Conservation (phyloP, 495 filamentous ascomycete species). For the Endocarpon pusillum region DNA sequence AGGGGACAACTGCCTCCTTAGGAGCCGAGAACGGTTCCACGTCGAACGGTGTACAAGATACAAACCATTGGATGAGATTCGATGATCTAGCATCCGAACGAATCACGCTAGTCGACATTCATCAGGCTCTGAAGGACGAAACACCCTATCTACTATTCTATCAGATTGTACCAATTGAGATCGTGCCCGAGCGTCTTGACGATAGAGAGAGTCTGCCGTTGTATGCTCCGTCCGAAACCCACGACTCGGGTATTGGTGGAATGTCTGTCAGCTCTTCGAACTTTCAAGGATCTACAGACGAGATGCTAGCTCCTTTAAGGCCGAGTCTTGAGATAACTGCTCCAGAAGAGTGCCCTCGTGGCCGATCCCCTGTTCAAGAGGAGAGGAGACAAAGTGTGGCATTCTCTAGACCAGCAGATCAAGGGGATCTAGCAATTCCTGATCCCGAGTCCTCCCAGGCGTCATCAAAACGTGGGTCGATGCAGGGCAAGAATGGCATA, state of each 20-base stretch:
- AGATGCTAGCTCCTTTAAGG: slow-evolving; percentile 11
- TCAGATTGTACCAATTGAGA: slow-evolving; percentile 74
- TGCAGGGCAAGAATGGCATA: slow-evolving; percentile 31
- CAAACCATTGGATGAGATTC: slow-evolving; percentile 68
- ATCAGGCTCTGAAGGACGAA: slow-evolving; percentile 59
- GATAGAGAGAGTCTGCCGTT: slow-evolving; percentile 36
- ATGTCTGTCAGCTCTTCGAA: background rate
- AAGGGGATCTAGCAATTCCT: slow-evolving; percentile 34
- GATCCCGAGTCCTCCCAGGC: slow-evolving; percentile 25
- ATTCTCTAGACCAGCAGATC: slow-evolving; percentile 26
- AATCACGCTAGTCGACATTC: slow-evolving; percentile 60
- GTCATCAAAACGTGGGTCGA: slow-evolving; percentile 42
- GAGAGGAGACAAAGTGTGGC: slow-evolving; percentile 13
- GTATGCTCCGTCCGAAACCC: slow-evolving; percentile 32
- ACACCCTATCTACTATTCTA: slow-evolving; percentile 92
- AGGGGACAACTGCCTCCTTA: slow-evolving; percentile 36
- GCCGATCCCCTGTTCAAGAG: slow-evolving; percentile 2
- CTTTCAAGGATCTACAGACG: background rate
- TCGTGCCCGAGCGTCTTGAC: slow-evolving; percentile 39
- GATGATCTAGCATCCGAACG: slow-evolving; percentile 66
- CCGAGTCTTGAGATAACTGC: slow-evolving; percentile 28
- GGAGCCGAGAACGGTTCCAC: slow-evolving; percentile 31
- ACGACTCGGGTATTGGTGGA: slow-evolving; percentile 9
- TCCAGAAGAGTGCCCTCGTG: slow-evolving; percentile 11
- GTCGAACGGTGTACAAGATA: slow-evolving; percentile 28